Evolutionary conservation across 192 early-diverging fungal species (phyloP).

Genomic region (Coemansia sp.): DNA sequence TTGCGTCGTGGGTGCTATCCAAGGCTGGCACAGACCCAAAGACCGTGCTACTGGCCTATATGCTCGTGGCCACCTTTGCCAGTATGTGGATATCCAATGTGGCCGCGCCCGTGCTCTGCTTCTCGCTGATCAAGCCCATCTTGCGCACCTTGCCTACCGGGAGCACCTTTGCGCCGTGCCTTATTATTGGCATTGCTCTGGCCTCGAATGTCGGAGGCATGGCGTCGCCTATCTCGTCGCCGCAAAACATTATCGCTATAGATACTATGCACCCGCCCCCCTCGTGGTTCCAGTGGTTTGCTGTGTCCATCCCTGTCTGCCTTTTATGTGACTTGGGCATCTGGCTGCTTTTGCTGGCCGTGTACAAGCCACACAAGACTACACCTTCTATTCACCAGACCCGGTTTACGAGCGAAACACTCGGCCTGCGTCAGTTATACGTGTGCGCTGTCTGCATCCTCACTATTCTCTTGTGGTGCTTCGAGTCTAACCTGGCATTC

Average conservation of each 20-base stretch:
- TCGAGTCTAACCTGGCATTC: slow-evolving; percentile 70
- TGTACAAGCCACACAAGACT: slow-evolving; percentile 75
- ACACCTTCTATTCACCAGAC: slow-evolving; percentile 64
- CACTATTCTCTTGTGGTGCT: slow-evolving; percentile 91
- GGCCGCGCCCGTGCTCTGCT: slow-evolving; percentile 95
- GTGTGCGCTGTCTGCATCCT: slow-evolving; percentile 70
- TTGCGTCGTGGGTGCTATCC: slow-evolving; percentile 86
- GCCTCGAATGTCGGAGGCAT: slow-evolving; percentile 97
- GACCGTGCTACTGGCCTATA: slow-evolving; percentile 85
- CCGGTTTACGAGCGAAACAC: slow-evolving; percentile 41
- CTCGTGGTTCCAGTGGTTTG: slow-evolving; percentile 91
- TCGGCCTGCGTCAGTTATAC: slow-evolving; percentile 69
- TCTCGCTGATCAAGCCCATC: slow-evolving; percentile 92
- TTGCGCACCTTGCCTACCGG: slow-evolving; percentile 83
- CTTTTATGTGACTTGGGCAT: slow-evolving; percentile 76
- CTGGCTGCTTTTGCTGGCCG: slow-evolving; percentile 78
- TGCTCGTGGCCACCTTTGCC: slow-evolving; percentile 95
- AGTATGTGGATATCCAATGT: slow-evolving; percentile 99
- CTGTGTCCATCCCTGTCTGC: slow-evolving; percentile 83
- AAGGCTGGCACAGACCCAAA: slow-evolving; percentile 87
- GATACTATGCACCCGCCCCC: slow-evolving; percentile 87
- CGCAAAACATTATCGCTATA: slow-evolving; percentile 97
- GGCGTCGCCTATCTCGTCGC: slow-evolving; percentile 95
- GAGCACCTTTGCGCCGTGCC: slow-evolving; percentile 78
- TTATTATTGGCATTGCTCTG: slow-evolving; percentile 96